phyloP scores from a whole-genome alignment of 495 filamentous ascomycete genomes.

The Pyrenula aspistea region DNA sequence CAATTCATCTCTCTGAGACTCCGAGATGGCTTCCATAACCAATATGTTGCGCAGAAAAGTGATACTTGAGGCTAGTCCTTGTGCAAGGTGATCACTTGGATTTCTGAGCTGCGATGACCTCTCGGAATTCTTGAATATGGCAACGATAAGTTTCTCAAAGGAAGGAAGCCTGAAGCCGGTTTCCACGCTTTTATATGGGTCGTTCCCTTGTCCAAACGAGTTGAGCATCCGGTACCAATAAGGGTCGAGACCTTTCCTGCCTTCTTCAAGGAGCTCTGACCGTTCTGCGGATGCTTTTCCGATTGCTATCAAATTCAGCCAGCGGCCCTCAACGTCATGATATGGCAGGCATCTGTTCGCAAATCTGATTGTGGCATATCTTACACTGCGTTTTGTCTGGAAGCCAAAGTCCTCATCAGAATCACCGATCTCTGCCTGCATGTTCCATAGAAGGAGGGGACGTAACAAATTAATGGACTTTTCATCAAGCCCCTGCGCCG shows the following conservation, averaged over 20 bases:
- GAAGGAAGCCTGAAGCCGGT: constrained; percentile 29
- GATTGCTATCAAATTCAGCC: constrained; percentile 77
- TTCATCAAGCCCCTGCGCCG: constrained; percentile 31
- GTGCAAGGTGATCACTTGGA: constrained; percentile 3
- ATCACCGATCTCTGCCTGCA: constrained; percentile 43
- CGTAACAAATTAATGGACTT: constrained; percentile 36
- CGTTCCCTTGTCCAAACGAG: constrained; percentile 24
- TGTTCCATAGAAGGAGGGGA: constrained; percentile 53
- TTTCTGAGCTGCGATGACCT: not conserved
- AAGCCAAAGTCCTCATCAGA: constrained; percentile 24
- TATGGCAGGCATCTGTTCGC: constrained; percentile 83
- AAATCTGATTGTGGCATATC: constrained; percentile 77
- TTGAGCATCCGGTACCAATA: constrained; percentile 65
- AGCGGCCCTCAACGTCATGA: constrained; percentile 64
- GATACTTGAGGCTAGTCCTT: constrained; percentile 46
- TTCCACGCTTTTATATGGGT: constrained; percentile 4
- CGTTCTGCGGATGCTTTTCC: constrained; percentile 48
- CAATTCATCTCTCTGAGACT: constrained; percentile 27
- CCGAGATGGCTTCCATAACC: constrained; percentile 54
- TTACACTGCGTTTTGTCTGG: constrained; percentile 47
- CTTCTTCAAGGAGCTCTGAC: constrained; percentile 81
- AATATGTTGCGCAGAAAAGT: constrained; percentile 63
- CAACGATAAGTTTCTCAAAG: constrained; percentile 19
- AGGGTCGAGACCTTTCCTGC: constrained; percentile 72
- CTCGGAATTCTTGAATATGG: not conserved